Conservation (phyloP, 1,139 yeast genomes). For the Geotrichum restrictum region DNA sequence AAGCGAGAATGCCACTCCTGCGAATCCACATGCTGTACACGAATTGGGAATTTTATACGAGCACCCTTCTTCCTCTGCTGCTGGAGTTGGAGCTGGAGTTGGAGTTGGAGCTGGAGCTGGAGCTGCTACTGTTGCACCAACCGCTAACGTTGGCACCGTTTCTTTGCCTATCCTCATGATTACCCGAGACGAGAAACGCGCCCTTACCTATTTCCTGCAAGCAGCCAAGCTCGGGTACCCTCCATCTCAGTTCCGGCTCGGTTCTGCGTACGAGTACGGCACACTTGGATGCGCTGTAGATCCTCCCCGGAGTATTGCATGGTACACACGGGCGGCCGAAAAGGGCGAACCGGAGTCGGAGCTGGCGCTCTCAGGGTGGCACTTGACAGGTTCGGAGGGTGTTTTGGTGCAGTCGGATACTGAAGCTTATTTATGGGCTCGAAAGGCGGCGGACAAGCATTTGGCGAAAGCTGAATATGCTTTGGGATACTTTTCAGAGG, state of each 20-base stretch:
- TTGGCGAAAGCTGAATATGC: conserved; percentile 78
- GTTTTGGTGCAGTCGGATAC: conserved; percentile 66
- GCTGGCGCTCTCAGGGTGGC: conserved; percentile 89
- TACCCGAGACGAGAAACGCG: conserved; percentile 47
- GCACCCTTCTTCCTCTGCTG: conserved; percentile 46
- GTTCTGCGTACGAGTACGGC: conserved; percentile 83
- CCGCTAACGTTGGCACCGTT: conserved; percentile 25
- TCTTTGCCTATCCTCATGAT: background rate
- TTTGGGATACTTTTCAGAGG: conserved; percentile 74
- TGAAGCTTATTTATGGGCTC: conserved; percentile 86
- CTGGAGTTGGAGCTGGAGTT: too few relatives aligned
- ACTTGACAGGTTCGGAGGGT: conserved; percentile 72
- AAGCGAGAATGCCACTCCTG: conserved; percentile 43
- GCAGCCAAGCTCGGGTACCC: conserved; percentile 76
- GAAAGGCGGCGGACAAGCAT: conserved; percentile 69
- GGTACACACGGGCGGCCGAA: conserved; percentile 78
- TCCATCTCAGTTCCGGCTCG: conserved; percentile 80
- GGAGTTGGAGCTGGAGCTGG: too few relatives aligned
- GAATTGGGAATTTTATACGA: conserved; percentile 71
- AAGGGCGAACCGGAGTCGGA: conserved; percentile 79
- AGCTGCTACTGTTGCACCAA: conserved; percentile 37
- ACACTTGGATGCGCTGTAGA: conserved; percentile 62
- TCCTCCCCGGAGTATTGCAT: conserved; percentile 76
- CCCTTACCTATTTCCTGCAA: conserved; percentile 64
- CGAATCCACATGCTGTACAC: conserved; percentile 53